Base-by-base conservation (phyloP, 768 basidiomycete species). In the Psilocybe tampanensis region DNA sequence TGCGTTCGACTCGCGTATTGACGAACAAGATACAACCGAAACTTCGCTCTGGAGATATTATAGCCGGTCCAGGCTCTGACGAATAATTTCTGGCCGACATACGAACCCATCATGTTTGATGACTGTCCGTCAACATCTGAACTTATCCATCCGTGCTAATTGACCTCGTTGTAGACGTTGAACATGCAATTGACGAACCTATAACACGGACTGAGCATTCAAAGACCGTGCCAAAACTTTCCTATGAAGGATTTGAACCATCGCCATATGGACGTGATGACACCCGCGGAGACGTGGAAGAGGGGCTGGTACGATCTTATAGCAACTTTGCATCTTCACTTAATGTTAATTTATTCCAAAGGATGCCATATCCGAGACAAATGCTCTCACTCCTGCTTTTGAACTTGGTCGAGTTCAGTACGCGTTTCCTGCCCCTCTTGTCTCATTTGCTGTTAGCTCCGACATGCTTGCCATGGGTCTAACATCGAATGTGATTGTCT, bases 391-490 rank as follows among this genome's bases (percentile, higher is more conserved):
- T 29, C 83, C 89, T 44, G 78, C 93, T 64, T 93, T 95, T 71
- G 89, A 91, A 60, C 83, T 95, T n/a, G 89, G 86, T 53, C 80
- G 86, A 61, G 95, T 98, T 21, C 95, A 97, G 74, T 94, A 89
- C 68, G 85, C 87, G 3, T 88, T 94, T 41, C 90, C 93, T 24
- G 92, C 94, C 5, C 81, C 89, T n/a, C 81, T 98, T 45, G 72
- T 92, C 29, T 86, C 87, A 52, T 83, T 97, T 48, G 89, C 86
- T 43, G 90, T 95, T 53, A 88, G 89, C 63, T 95, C 91, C 22
- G 94, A 95, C 71, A 78, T 92, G 66, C 83, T 98, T 21, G 88
- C 86, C 41, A 94, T 97, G 87, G 93, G 86, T 1, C 76, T 95
- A 2, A 72, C 81, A 11, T 88, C 88, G 33, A 90, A 95, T 66